These are phyloP conservation scores for Colletotrichum siamense DNA, from an alignment of 2,329 filamentous ascomycete genomes.

Conservation along the genomic window DNA sequence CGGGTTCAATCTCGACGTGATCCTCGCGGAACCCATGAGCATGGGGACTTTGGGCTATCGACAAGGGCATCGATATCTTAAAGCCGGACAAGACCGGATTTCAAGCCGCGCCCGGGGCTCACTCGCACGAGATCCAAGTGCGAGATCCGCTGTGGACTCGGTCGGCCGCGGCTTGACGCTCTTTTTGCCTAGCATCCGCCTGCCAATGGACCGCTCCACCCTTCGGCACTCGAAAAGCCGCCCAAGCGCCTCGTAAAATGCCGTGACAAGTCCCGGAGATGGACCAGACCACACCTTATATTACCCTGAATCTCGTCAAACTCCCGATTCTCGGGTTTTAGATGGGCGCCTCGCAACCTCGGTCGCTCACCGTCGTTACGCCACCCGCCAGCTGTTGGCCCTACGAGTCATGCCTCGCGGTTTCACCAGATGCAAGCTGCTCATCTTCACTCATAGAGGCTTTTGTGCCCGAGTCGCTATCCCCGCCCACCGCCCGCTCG, in stretches of 20 bases:
- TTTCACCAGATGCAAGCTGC: background rate
- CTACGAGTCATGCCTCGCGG: constrained; percentile 10
- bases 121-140: constrained; percentile 19
- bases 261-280: constrained; percentile 21
- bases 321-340: constrained; percentile 4
- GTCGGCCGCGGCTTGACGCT: constrained; percentile 12
- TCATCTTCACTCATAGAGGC: constrained; percentile 4
- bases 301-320: constrained; percentile 19
- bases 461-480: background rate
- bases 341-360: background rate
- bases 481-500: background rate
- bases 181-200: constrained; percentile 18
- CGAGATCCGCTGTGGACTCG: constrained; percentile 19
- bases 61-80: constrained; percentile 9
- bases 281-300: constrained; percentile 22
- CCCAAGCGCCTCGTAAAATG: constrained; percentile 19
- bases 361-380: constrained; percentile 10
- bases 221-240: constrained; percentile 20
- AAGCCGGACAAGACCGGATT: constrained; percentile 19
- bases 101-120: constrained; percentile 11
- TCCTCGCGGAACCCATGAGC: background rate
- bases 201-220: constrained; percentile 17
- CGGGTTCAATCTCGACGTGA: constrained; percentile 10
- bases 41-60: background rate
- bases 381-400: background rate